A percentile compares a stretch with the other conserved stretches of the same genome.
Conservation (phyloP, 208 protist species). For the Phytomonas francai region DNA sequence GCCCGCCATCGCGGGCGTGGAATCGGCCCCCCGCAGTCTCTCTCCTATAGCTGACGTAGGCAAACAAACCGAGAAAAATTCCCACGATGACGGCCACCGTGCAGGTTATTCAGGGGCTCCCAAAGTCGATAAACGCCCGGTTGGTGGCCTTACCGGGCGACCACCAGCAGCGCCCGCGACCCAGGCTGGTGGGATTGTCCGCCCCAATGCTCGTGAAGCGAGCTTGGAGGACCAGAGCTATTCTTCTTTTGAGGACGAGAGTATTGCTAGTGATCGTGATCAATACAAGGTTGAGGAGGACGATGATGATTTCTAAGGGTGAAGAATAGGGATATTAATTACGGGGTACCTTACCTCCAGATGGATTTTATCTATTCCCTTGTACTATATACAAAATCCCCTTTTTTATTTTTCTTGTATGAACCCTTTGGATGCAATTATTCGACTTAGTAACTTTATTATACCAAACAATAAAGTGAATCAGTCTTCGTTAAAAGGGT, state of each 20-base stretch:
- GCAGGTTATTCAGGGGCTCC: neutral
- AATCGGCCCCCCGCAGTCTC: neutral
- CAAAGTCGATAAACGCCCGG: neutral
- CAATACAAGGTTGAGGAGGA: constrained; percentile 11
- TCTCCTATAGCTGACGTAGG: neutral
- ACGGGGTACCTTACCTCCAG: neutral
- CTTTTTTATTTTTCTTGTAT: neutral
- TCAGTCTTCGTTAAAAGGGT: neutral
- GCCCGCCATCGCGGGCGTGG: neutral
- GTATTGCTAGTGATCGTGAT: neutral
- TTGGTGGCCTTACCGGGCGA: neutral
- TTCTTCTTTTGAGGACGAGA: constrained; percentile 3
- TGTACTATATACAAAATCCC: neutral
- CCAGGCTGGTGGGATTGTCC: neutral
- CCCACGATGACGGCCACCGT: neutral
- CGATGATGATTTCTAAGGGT: constrained; percentile 12
- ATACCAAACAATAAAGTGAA: neutral
- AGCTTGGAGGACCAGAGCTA: constrained; percentile 3
- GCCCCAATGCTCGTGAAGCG: neutral
- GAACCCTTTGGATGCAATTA: neutral
- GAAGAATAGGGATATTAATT: neutral
- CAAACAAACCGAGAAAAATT: neutral
- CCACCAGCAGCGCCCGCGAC: constrained; percentile 9
- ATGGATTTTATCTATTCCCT: neutral
- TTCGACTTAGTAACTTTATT: neutral